Evolutionary conservation across 306 rosid genomes (phyloP).

Genomic region (Acacia crassicarpa): DNA sequence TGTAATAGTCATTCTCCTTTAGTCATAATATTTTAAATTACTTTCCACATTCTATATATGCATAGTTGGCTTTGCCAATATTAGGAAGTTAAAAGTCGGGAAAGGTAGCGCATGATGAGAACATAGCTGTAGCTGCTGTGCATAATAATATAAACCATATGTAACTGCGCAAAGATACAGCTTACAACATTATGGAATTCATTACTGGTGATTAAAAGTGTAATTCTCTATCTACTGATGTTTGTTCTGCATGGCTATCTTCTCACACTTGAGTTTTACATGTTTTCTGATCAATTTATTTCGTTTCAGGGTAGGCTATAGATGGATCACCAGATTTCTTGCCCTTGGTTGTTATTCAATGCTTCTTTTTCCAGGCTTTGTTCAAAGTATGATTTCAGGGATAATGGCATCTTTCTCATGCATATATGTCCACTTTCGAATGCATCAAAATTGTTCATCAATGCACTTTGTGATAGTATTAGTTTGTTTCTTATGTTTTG

Average conservation of each 20-base stretch:
- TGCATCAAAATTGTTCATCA: constrained; percentile 19
- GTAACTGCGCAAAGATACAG: neutral
- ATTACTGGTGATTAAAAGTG: neutral
- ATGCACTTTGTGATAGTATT: constrained; percentile 19
- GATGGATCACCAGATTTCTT: constrained; percentile 75
- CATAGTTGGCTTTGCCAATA: neutral
- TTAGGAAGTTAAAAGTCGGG: neutral
- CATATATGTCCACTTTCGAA: constrained; percentile 5
- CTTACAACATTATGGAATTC: neutral
- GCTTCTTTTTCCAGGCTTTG: constrained; percentile 71
- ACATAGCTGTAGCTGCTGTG: neutral
- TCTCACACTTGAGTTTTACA: constrained; percentile 5
- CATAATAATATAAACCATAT: neutral
- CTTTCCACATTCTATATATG: neutral
- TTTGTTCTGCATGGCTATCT: constrained; percentile 24
- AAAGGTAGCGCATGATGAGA: neutral
- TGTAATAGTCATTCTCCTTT: neutral
- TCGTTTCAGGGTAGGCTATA: constrained; percentile 89
- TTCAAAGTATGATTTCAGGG: constrained; percentile 64
- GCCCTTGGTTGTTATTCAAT: constrained; percentile 76
- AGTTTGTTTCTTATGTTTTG: constrained; percentile 39
- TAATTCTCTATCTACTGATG: constrained; percentile 13
- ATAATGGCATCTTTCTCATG: constrained; percentile 16
- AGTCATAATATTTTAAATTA: neutral
- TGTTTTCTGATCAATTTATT: constrained; percentile 50